A percentile compares a stretch with the other conserved stretches of the same genome.
Conservation (phyloP, 129 eudicot species). For the Escallonia herrerae region DNA sequence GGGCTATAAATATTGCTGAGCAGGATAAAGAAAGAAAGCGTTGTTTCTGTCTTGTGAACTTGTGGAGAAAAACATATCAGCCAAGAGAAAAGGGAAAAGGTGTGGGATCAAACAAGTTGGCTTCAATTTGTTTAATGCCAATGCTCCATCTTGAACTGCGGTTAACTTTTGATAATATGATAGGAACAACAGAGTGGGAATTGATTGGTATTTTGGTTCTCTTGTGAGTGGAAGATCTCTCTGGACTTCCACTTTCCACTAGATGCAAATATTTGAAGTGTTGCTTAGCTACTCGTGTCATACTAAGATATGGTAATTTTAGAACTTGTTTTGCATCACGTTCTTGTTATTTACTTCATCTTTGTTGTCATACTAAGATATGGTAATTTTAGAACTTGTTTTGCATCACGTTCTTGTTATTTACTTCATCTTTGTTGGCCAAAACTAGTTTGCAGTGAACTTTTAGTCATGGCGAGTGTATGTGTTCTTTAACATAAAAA, state of each 20-base stretch:
- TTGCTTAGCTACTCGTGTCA: neutral
- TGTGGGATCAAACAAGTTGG: conserved; percentile 12
- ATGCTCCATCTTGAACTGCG: conserved; percentile 1
- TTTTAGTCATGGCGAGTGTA: no score
- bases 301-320: no score
- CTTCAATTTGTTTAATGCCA: conserved; percentile 13
- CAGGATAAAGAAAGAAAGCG: neutral
- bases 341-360: no score
- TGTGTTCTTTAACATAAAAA: no score
- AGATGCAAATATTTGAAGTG: neutral
- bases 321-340: no score
- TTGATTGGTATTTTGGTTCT: conserved; percentile 13
- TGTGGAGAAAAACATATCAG: conserved; percentile 14
- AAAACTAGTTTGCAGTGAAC: no score
- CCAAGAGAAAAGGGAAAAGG: conserved; percentile 23
- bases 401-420: no score
- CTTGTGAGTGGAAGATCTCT: conserved; percentile 21
- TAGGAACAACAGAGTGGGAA: conserved; percentile 5
- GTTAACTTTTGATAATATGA: conserved; percentile 9
- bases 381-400: no score
- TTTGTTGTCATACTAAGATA: no score
- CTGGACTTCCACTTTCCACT: conserved; percentile 15
- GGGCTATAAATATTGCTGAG: conserved; percentile 38
- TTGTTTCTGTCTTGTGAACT: neutral
- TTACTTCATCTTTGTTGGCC: no score